Evolutionary conservation across 2,329 filamentous ascomycete species (phyloP), one percentile per base, ranked within the genome.

Genomic region (Pseudopithomyces maydicus): DNA sequence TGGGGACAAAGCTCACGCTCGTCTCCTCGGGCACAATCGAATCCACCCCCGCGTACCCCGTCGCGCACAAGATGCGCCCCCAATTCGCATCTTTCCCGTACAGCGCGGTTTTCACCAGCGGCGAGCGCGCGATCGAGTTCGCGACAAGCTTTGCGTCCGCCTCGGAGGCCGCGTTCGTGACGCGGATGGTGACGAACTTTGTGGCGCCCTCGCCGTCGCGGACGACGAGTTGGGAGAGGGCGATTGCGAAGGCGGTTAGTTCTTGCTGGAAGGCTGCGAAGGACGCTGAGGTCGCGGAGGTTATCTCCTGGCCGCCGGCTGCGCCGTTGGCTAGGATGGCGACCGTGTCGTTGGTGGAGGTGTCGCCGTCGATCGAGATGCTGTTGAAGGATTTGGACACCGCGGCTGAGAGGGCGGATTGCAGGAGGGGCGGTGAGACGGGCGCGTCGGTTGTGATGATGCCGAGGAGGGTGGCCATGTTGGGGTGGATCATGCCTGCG

Each of bases 81-180:
- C 95, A 99, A 81, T 99, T 99, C 17, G 95, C 95, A 74, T 99
- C 95, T 75, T 92, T 92, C 63, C 95, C 95, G 77, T 99, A 99
- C 39, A 99, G 82, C 0, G 95, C 95, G 0, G 95, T 99, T 83
- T 99, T 99, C 67, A 99, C 95, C 12, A 99, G 86, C 8, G 95
- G 92, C 0, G 92, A 97, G 49, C 89, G 87, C 15, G 95, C 93
- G 73, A 99, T 97, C 45, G 91, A 89, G 60, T 89, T 90, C 11
- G 93, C 95, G 59, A 97, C 88, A 71, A 88, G 85, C 54, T 90
- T 87, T 1, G 92, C 93, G 45, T 87, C 89, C 46, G 82, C 80
- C 70, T 91, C 87, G 45, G 85, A 84, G 0, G 85, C 82, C 3
- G 90, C 87, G 67, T 93, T 90, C 45, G 84, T 85, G 35, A 98